A percentile compares a stretch with the other conserved stretches of the same genome.
Evolutionary conservation across 2,329 filamentous ascomycete genomes (phyloP).

Genomic region (Ceratocystis harringtonii): DNA sequence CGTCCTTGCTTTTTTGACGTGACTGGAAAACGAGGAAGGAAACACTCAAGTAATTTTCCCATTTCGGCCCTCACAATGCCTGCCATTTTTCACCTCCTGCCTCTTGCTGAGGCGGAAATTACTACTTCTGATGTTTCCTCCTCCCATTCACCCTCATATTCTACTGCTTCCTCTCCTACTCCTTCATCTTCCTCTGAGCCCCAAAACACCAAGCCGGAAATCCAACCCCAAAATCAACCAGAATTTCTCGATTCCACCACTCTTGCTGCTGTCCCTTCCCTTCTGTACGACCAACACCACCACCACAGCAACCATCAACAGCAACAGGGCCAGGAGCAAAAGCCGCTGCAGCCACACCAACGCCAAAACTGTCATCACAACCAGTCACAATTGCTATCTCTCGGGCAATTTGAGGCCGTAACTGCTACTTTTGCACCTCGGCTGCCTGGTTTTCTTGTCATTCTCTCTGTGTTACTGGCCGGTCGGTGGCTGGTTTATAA

Average conservation of each 20-base stretch:
- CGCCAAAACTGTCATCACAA: conserved; percentile 5
- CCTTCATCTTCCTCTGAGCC: neutral
- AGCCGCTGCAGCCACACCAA: neutral
- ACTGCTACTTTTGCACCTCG: neutral
- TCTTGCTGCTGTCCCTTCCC: neutral
- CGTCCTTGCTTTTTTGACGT: neutral
- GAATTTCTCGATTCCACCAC: neutral
- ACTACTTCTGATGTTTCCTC: neutral
- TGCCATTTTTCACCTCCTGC: conserved; percentile 1
- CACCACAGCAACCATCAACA: neutral
- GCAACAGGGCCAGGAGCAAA: neutral
- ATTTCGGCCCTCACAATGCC: conserved; percentile 6
- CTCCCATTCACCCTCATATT: neutral
- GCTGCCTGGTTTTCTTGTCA: conserved; percentile 7
- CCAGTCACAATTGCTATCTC: neutral
- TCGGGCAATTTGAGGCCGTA: neutral
- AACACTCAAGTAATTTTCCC: neutral
- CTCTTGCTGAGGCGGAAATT: neutral
- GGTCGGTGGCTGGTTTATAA: conserved; percentile 3
- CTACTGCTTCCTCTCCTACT: neutral
- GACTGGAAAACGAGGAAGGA: conserved; percentile 1
- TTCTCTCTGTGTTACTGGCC: neutral
- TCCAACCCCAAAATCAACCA: neutral
- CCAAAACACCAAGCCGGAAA: neutral
- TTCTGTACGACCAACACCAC: conserved; percentile 1